Evolutionary conservation across 495 filamentous ascomycete genomes (phyloP), one percentile per base, ranked within the genome.

Genomic region (Daldinia concentrica): DNA sequence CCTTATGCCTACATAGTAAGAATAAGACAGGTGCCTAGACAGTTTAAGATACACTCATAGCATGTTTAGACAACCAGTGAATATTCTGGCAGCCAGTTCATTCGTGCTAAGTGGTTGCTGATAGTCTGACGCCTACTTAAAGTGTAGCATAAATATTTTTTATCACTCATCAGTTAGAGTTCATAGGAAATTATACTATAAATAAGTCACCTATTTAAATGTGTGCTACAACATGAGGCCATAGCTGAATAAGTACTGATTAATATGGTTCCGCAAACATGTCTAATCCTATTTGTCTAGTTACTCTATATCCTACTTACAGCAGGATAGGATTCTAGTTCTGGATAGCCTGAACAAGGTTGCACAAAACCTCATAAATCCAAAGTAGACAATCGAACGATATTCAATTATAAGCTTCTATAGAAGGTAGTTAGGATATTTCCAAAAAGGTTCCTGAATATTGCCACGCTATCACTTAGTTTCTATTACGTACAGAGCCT

Each of bases 401-500:
- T 1, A 24, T 48, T 22, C 4, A 3, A 45, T 19, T 36, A 45
- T 19, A 45, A n/a, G 15, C 7, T 45, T 45, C n/a, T 45, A 14
- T 45, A 9, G 48, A 29, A 26, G 14, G 19, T 52, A 52, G 14
- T 6, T 0, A 29, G 26, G 12, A 4, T 11, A 30, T 17, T 54
- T 1, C 6, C 50, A 54, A 54, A 30, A 27, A 26, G 26, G 19
- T 48, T 29, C 15, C 48, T 15, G 14, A 14, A 54, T 54, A n/a
- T 30, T 30, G 26, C 12, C 50, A 57, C 41, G 39, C 27, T 32
- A 14, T 11, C 43, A 11, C 30, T 24, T 34, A n/a, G 29, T 58
- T 63, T 64, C 43, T 43, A 51, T 69, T 69, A 69, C 60, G 66
- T 64, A 64, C n/a, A 26, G 34, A 57, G 8, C 27, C 22, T 12